These are phyloP conservation scores for Aureobasidium musti DNA, from an alignment of 2,329 filamentous ascomycete species.

Conservation along the genomic window DNA sequence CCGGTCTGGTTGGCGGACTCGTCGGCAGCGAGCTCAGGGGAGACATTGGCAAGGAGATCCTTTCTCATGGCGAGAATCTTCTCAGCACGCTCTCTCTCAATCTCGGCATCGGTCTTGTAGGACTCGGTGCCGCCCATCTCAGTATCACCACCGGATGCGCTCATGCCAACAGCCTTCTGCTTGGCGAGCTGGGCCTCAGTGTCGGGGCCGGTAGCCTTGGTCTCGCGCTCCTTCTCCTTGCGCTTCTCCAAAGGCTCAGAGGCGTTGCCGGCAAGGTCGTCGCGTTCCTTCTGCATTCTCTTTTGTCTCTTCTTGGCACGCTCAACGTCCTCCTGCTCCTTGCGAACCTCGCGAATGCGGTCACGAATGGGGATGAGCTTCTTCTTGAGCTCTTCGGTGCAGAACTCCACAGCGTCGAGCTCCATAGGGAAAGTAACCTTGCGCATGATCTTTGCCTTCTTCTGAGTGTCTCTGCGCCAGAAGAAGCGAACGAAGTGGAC, in stretches of 20 bases:
- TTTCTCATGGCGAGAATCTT: slow-evolving; percentile 80
- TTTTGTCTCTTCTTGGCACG: slow-evolving; percentile 90
- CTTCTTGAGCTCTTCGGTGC: slow-evolving; percentile 82
- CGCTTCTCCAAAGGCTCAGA: slow-evolving; percentile 82
- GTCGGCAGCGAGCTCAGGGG: slow-evolving; percentile 72
- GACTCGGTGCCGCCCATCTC: slow-evolving; percentile 78
- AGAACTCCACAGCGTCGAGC: slow-evolving; percentile 91
- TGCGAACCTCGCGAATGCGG: slow-evolving; percentile 90
- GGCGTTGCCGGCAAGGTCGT: slow-evolving; percentile 47
- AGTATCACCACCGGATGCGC: slow-evolving; percentile 60
- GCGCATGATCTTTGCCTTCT: slow-evolving; percentile 99
- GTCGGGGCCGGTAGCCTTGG: slow-evolving; percentile 39
- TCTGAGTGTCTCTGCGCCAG: slow-evolving; percentile 93
- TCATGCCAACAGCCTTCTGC: slow-evolving; percentile 49
- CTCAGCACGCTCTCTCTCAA: slow-evolving; percentile 80
- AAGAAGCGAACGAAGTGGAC: slow-evolving; percentile 98
- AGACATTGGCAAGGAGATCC: slow-evolving; percentile 77
- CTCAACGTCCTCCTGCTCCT: slow-evolving; percentile 92
- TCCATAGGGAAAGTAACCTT: slow-evolving; percentile 97
- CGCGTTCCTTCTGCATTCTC: slow-evolving; percentile 60
- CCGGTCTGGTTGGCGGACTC: slow-evolving; percentile 89
- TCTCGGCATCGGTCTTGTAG: slow-evolving; percentile 92
- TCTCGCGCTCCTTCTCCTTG: slow-evolving; percentile 72
- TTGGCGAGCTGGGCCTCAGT: slow-evolving; percentile 52
- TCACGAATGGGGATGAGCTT: slow-evolving; percentile 89